These are phyloP conservation scores for Erodium trifolium DNA, from an alignment of 441 rosid species.

Conservation along the genomic window DNA sequence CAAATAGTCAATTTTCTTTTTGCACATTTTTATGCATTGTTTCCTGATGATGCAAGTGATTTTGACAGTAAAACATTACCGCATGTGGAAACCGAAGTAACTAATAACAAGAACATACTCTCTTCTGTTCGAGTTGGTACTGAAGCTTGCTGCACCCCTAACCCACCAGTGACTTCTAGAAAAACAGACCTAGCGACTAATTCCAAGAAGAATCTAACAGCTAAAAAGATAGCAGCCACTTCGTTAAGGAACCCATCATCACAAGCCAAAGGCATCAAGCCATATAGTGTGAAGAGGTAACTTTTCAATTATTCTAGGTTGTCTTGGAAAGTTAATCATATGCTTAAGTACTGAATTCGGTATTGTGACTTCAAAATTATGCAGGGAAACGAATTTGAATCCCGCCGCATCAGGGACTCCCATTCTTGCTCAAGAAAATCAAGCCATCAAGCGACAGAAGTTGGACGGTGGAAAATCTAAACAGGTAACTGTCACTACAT, in stretches of 20 bases:
- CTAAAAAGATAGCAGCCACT: constrained; percentile 55
- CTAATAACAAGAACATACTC: not conserved
- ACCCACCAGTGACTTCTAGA: constrained; percentile 17
- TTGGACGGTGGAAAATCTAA: constrained; percentile 81
- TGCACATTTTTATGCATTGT: not conserved
- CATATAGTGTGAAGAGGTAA: constrained; percentile 38
- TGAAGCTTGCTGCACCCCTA: constrained; percentile 34
- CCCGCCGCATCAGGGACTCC: constrained; percentile 30
- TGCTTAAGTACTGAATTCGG: constrained; percentile 1
- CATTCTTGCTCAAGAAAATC: constrained; percentile 69
- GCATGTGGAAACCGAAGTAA: not conserved
- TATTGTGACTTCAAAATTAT: constrained; percentile 6
- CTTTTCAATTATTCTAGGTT: constrained; percentile 5
- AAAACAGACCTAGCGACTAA: constrained; percentile 20
- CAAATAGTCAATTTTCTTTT: not conserved
- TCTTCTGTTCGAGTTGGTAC: constrained; percentile 17
- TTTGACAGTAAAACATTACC: not conserved
- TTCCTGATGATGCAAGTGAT: not conserved
- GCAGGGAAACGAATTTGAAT: constrained; percentile 35
- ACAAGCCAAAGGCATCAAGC: constrained; percentile 34
- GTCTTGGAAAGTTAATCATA: not conserved
- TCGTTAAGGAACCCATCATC: constrained; percentile 54
- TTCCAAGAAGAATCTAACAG: constrained; percentile 57
- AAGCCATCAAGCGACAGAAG: constrained; percentile 91
- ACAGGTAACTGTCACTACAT: constrained; percentile 42